Percentiles rank a stretch among this genome's conserved stretches.
These are phyloP conservation scores for Cladophialophora carrionii DNA, from an alignment of 2,329 filamentous ascomycete species.

Conservation along the genomic window DNA sequence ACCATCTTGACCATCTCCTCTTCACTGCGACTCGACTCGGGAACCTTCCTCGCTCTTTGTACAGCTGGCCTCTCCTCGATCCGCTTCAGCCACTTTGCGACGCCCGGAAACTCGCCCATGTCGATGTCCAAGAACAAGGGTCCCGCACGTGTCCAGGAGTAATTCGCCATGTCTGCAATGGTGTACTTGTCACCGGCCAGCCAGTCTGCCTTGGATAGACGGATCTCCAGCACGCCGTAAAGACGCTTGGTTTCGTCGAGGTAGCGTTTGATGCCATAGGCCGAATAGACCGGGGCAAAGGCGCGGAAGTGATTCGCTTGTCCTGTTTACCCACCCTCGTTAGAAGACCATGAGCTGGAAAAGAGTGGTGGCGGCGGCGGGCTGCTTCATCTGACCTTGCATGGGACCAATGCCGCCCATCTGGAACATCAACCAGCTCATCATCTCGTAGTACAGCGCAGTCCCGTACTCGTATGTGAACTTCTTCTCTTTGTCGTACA, in stretches of 20 bases:
- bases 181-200: conserved; percentile 53
- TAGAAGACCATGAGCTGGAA: background rate
- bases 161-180: conserved; percentile 54
- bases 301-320: conserved; percentile 55
- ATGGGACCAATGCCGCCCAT: conserved; percentile 49
- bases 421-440: conserved; percentile 54
- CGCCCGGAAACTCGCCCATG: conserved; percentile 41
- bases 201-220: conserved; percentile 49
- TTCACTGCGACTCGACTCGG: conserved; percentile 10
- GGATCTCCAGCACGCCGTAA: conserved; percentile 52
- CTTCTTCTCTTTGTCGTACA: conserved; percentile 50
- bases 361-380: background rate
- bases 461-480: conserved; percentile 51
- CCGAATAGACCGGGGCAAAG: conserved; percentile 49
- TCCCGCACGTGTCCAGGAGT: conserved; percentile 47
- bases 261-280: conserved; percentile 54
- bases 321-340: conserved; percentile 39
- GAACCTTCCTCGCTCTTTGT: conserved; percentile 30
- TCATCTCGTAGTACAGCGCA: conserved; percentile 50
- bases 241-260: conserved; percentile 55
- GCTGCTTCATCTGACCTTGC: conserved; percentile 35
- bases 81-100: conserved; percentile 42
- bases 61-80: conserved; percentile 43
- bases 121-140: conserved; percentile 41
- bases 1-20: conserved; percentile 21